These are phyloP conservation scores for Chrysanthemum seticuspe DNA, from an alignment of 129 eudicot species.

Conservation along the genomic window DNA sequence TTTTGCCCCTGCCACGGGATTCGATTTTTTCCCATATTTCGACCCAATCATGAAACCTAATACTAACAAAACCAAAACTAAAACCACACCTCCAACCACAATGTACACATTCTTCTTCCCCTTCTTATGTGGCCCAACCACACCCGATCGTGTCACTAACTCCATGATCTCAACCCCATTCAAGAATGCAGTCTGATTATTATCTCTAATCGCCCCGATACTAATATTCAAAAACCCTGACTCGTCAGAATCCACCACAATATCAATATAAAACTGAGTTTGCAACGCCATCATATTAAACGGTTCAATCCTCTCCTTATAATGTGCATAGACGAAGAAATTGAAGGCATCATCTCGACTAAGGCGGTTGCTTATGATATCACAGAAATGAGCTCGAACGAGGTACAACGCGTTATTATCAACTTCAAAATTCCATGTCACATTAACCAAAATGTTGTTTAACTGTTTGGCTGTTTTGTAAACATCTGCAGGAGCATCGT, in stretches of 20 bases:
- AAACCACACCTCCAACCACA: conserved; percentile 40
- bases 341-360: conserved; percentile 35
- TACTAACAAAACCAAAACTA: conserved; percentile 32
- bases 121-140: not conserved
- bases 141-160: conserved; percentile 11
- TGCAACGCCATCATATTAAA: not conserved
- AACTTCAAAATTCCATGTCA: conserved; percentile 58
- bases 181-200: conserved; percentile 23
- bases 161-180: conserved; percentile 70
- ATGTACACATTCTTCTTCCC: not conserved
- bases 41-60: conserved; percentile 21
- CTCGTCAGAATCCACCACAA: conserved; percentile 36
- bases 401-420: conserved; percentile 15
- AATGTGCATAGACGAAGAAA: conserved; percentile 30
- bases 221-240: conserved; percentile 40
- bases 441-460: conserved; percentile 17
- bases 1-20: conserved; percentile 16
- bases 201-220: conserved; percentile 28
- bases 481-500: conserved; percentile 48
- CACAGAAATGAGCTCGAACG: conserved; percentile 58
- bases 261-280: conserved; percentile 46
- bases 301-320: not conserved
- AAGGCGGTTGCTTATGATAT: too few relatives aligned
- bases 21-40: conserved; percentile 25
- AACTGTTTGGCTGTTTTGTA: conserved; percentile 50